Evolutionary conservation across 23 red algal genomes (phyloP), one percentile per base, ranked within the genome.

Genomic region (Cyanidioschyzon merolae): DNA sequence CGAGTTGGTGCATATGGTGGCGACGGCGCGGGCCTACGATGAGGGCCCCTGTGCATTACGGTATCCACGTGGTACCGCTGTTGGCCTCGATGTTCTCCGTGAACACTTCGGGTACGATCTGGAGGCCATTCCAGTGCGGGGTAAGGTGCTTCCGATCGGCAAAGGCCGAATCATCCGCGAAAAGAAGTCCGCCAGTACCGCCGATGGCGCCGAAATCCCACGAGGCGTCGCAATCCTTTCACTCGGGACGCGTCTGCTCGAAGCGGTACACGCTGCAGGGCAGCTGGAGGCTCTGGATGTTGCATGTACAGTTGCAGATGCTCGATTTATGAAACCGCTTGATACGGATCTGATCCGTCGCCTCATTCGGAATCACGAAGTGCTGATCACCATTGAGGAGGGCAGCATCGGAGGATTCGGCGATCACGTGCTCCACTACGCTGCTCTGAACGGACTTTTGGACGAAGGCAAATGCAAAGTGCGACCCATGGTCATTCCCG

Each of bases 311-410:
- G 87, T 96, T 3, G 92, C 88, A 29, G 92, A 96, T 77, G 92
- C 92, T 25, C 84, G 92, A 3, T 96, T 90, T 45, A 96, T 96
- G 92, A 96, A 96, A 76, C 92, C 92, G 15, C 79, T 96, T n/a
- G 92, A 96, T 57, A 89, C 76, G 27, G 85, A 90, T 30, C 76
- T 96, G 1, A 87, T 96, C 24, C 80, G 77, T 67, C 37, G 67
- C 16, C 88, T 96, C 1, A 87, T 79, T 29, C 41, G 38, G 1
- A 68, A 80, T 1, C 88, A 96, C 76, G 88, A 96, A 12, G 78
- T 90, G 34, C 75, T 96, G 34, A 90, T 96, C 67, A 96, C 92
- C 0, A 38, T 96, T 1, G 92, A 96, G 68, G 92, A 96, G 74
- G 89, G 89, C 40, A 86, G 82, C 24, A 96, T 96, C 58, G 92